phyloP scores from a whole-genome alignment of 352 stramenopile genomes.

The Globisporangium cylindrosporum region DNA sequence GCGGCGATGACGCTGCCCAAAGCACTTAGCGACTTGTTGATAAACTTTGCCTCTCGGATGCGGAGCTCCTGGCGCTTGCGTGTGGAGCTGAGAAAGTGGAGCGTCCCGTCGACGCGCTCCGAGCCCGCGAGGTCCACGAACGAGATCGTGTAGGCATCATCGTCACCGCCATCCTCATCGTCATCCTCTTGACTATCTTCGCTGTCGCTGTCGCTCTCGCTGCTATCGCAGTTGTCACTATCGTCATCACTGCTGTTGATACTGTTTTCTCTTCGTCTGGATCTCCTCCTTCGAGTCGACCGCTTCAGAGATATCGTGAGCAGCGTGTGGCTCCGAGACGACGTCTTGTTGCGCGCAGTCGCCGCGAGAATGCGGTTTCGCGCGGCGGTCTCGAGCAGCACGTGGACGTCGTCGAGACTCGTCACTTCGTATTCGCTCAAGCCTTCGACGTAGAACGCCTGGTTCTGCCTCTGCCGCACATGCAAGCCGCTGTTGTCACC shows the following conservation, averaged over 20 bases:
- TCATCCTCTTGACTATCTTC: slow-evolving; percentile 1
- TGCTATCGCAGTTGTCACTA: neutral
- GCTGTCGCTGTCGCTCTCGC: slow-evolving; percentile 8
- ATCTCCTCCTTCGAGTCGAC: neutral
- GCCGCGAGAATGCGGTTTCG: slow-evolving; percentile 53
- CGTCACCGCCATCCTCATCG: neutral
- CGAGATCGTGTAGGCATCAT: slow-evolving; percentile 38
- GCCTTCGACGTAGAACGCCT: slow-evolving; percentile 58
- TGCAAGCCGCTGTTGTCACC: slow-evolving; percentile 28
- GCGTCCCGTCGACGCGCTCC: slow-evolving; percentile 50
- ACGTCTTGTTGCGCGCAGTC: slow-evolving; percentile 63
- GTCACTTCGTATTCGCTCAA: slow-evolving; percentile 52
- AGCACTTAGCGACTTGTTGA: slow-evolving; percentile 68
- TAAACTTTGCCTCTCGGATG: slow-evolving; percentile 77
- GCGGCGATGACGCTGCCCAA: slow-evolving; percentile 65
- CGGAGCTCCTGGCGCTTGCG: slow-evolving; percentile 52
- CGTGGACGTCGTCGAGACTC: slow-evolving; percentile 42
- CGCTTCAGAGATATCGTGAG: slow-evolving; percentile 52
- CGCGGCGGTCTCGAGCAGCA: slow-evolving; percentile 42
- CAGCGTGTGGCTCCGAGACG: slow-evolving; percentile 67
- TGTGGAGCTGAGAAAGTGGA: slow-evolving; percentile 52
- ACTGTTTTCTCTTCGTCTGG: slow-evolving; percentile 8
- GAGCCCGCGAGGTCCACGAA: slow-evolving; percentile 76
- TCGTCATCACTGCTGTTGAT: neutral
- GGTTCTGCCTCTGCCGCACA: slow-evolving; percentile 42